A percentile compares a stretch with the other conserved stretches of the same genome.
phyloP scores from a whole-genome alignment of 2,329 filamentous ascomycete species.

The Fusarium succisae region DNA sequence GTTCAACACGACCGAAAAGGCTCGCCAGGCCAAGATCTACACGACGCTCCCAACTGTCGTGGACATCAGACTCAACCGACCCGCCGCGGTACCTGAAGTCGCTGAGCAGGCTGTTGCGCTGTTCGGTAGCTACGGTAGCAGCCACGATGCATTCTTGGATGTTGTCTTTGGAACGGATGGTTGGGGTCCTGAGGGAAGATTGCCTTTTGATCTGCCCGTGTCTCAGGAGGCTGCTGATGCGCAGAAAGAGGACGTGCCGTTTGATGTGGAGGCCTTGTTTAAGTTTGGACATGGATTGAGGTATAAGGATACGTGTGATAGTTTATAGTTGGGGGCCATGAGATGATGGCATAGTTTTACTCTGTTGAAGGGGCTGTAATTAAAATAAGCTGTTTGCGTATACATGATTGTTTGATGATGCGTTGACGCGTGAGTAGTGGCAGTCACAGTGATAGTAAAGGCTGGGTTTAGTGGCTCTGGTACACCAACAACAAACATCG shows the following conservation, averaged over 20 bases:
- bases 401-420: neutral
- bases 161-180: conserved; percentile 51
- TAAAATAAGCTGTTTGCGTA: neutral
- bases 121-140: conserved; percentile 53
- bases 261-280: conserved; percentile 43
- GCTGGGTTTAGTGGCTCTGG: neutral
- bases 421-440: neutral
- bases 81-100: conserved; percentile 54
- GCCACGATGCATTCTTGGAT: conserved; percentile 54
- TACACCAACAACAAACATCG: neutral
- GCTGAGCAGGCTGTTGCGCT: conserved; percentile 51
- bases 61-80: conserved; percentile 55
- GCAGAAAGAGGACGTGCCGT: conserved; percentile 42
- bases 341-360: neutral
- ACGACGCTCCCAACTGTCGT: conserved; percentile 52
- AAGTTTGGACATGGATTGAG: conserved; percentile 44
- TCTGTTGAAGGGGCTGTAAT: neutral
- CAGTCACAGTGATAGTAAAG: neutral
- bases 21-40: conserved; percentile 47
- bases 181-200: conserved; percentile 47
- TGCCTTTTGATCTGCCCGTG: conserved; percentile 54
- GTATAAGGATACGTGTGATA: conserved; percentile 45
- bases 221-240: conserved; percentile 54
- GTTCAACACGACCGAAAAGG: conserved; percentile 46
- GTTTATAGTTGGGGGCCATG: neutral